Evolutionary conservation across 768 basidiomycete species (phyloP).

Genomic region (Kwoniella pini): DNA sequence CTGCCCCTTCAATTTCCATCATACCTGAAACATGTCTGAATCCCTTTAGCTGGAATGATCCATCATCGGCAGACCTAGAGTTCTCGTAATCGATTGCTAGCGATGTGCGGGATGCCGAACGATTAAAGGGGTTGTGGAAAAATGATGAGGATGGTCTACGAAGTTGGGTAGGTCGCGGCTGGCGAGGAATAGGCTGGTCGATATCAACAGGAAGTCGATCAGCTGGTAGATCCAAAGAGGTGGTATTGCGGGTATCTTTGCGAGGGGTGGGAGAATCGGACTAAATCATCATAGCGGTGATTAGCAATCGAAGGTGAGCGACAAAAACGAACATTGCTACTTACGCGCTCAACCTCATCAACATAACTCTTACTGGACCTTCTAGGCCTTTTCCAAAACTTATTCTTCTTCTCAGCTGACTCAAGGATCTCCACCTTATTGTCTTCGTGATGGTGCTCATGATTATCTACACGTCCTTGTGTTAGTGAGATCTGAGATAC

Average conservation of each 20-base stretch:
- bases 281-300: too few relatives aligned
- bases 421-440: conserved; percentile 28
- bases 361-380: conserved; percentile 17
- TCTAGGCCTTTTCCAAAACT: conserved; percentile 34
- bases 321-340: not conserved
- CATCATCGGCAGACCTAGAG: conserved; percentile 25
- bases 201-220: not conserved
- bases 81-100: conserved; percentile 25
- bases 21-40: conserved; percentile 46
- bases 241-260: conserved; percentile 3
- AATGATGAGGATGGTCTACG: conserved; percentile 39
- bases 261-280: conserved; percentile 34
- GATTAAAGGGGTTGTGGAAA: conserved; percentile 35
- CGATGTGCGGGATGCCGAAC: conserved; percentile 36
- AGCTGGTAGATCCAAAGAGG: not conserved
- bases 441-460: conserved; percentile 1
- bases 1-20: conserved; percentile 28
- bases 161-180: conserved; percentile 19
- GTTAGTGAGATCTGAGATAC: not conserved
- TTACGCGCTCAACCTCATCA: conserved; percentile 26
- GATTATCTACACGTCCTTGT: not conserved
- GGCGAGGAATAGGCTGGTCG: conserved; percentile 5
- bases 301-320: too few relatives aligned
- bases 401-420: conserved; percentile 29
- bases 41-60: conserved; percentile 41